These are phyloP conservation scores for Fraxinus nigra DNA, from an alignment of 305 asterid genomes.

Conservation along the genomic window DNA sequence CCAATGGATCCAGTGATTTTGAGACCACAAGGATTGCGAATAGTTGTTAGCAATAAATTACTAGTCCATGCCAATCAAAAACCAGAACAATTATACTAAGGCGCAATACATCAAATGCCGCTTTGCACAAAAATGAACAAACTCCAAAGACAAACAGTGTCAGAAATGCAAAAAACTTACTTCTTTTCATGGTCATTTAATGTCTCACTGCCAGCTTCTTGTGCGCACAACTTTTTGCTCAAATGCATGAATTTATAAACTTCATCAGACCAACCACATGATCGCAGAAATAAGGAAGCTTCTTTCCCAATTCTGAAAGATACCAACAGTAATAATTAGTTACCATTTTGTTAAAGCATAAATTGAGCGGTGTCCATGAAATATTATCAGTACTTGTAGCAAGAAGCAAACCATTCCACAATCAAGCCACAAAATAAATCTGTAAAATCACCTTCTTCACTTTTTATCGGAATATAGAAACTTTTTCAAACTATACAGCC, in stretches of 20 bases:
- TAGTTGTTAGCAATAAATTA: not conserved
- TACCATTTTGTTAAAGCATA: conserved; percentile 5
- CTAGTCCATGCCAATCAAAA: not conserved
- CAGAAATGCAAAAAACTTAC: conserved; percentile 44
- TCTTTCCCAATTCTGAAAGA: conserved; percentile 71
- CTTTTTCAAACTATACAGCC: not conserved
- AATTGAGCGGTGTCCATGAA: not conserved
- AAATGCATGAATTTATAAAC: conserved; percentile 66
- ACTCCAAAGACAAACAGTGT: conserved; percentile 15
- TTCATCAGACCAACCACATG: conserved; percentile 86
- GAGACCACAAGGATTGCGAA: not conserved
- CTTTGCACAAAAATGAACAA: conserved; percentile 18
- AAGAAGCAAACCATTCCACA: not conserved
- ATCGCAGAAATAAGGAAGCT: conserved; percentile 56
- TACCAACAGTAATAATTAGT: conserved; percentile 14
- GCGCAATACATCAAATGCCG: not conserved
- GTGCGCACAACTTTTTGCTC: conserved; percentile 50
- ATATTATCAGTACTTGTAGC: not conserved
- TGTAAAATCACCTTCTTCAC: not conserved
- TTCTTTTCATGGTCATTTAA: conserved; percentile 47
- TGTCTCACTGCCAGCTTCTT: conserved; percentile 34
- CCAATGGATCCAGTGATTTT: not conserved
- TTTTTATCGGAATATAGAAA: not conserved
- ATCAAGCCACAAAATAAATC: conserved; percentile 18
- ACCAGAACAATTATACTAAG: not conserved